Conservation (phyloP, 345 rosid genomes). For the Carallia pectinifolia region DNA sequence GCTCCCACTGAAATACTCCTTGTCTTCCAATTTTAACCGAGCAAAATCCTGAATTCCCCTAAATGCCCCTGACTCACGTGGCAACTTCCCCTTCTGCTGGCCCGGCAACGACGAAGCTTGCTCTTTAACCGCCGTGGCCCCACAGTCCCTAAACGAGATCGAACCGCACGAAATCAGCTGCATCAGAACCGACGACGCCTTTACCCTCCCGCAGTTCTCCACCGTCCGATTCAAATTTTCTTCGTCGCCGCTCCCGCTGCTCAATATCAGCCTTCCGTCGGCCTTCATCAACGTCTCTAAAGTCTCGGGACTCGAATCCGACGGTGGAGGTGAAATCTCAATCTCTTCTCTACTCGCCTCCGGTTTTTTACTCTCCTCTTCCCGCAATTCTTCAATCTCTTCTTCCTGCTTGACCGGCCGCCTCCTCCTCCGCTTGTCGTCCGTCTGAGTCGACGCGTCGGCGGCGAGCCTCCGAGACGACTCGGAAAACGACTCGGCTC, state of each 20-base stretch:
- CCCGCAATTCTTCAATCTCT: slow-evolving; percentile 20
- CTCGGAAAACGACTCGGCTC: slow-evolving; percentile 53
- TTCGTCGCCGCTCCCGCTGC: slow-evolving; percentile 27
- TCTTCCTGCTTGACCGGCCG: slow-evolving; percentile 34
- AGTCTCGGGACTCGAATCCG: slow-evolving; percentile 95
- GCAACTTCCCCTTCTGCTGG: slow-evolving; percentile 44
- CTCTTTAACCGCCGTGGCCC: slow-evolving; percentile 56
- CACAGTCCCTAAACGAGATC: slow-evolving; percentile 73
- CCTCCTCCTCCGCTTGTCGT: slow-evolving; percentile 59
- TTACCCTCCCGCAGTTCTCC: slow-evolving; percentile 52
- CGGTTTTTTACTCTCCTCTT: slow-evolving; percentile 16
- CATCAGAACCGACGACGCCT: slow-evolving; percentile 84
- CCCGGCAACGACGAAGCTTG: slow-evolving; percentile 58
- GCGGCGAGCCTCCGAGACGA: slow-evolving; percentile 57
- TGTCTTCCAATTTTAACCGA: slow-evolving; percentile 71
- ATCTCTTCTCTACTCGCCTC: slow-evolving; percentile 62
- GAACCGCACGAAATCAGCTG: slow-evolving; percentile 92
- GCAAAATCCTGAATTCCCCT: slow-evolving; percentile 36
- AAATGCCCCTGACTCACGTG: slow-evolving; percentile 35
- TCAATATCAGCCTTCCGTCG: slow-evolving; percentile 58
- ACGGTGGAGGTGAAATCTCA: slow-evolving; percentile 94
- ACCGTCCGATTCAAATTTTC: slow-evolving; percentile 45
- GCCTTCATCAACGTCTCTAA: slow-evolving; percentile 77
- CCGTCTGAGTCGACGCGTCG: slow-evolving; percentile 90
- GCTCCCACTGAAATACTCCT: slow-evolving; percentile 94